Evolutionary conservation across 2,329 filamentous ascomycete genomes (phyloP).

Genomic region (Lecanicillium sp.): DNA sequence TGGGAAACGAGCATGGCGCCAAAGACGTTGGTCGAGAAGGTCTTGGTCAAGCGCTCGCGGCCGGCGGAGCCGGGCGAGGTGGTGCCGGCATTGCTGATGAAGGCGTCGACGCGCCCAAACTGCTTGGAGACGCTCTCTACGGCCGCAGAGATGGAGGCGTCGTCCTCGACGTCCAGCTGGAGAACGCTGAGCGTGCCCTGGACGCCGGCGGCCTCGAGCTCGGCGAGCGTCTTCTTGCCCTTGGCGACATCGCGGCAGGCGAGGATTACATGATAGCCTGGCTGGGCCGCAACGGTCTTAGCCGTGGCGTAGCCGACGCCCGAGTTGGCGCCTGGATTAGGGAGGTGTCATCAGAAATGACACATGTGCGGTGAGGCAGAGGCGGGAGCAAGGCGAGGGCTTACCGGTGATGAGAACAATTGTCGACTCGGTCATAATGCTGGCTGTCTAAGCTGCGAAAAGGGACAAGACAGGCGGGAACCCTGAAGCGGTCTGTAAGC

Average conservation of each 20-base stretch:
- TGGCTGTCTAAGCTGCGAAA: too few species aligned
- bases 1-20: conserved; percentile 6
- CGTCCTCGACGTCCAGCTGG: conserved; percentile 30
- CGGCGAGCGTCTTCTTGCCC: background rate
- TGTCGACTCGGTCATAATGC: too few species aligned
- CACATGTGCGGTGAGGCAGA: too few species aligned
- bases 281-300: background rate
- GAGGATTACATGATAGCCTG: background rate
- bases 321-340: conserved; percentile 12
- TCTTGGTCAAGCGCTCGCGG: conserved; percentile 1
- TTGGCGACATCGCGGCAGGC: conserved; percentile 2
- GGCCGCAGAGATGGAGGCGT: conserved; percentile 25
- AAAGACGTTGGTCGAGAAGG: conserved; percentile 8
- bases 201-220: background rate
- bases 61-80: background rate
- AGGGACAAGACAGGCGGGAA: too few species aligned
- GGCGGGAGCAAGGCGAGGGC: too few species aligned
- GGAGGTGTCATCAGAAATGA: too few species aligned
- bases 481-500: too few species aligned
- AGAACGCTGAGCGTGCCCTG: conserved; percentile 32
- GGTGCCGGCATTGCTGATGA: conserved; percentile 37
- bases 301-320: conserved; percentile 7
- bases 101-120: conserved; percentile 32
- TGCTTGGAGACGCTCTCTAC: conserved; percentile 21
- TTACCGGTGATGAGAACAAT: too few species aligned